Base-by-base conservation (phyloP, 805 yeast species). In the Lipomyces yamadae region DNA sequence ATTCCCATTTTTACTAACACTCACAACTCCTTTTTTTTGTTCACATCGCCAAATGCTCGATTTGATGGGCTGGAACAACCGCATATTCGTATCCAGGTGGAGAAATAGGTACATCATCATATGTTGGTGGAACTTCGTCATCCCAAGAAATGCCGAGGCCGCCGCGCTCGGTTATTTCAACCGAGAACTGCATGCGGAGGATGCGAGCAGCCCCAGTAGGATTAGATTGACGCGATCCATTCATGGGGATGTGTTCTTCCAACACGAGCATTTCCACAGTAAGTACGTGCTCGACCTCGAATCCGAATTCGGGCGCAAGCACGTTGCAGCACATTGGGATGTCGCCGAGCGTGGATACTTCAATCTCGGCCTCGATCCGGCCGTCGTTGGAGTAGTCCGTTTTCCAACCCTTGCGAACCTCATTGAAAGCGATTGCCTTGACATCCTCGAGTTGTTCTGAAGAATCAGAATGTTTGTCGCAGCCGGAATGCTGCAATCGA, bases 111-210 rank as follows among this genome's bases (percentile, higher is more conserved):
- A 95, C 92, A 71, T 92, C 94, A 62, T 86, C 91, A 74, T 95
- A 95, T 29, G 92, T 90, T 0, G 99, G 99, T 1, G 99, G 99
- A 18, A 96, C 98, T 78, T 95, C 99, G 75, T 94, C 98, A 78
- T 94, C 98, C 98, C 99, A 95, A 0, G 98, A 90, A 37, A 95
- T 91, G 3, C 99, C 99, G 54, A 95, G 82, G 0, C 99, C 99
- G 0, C 97, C 89, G 67, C 98, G 82, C 76, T 93, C 98, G 1
- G 97, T 90, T 30, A 95, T 78, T 2, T 82, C 81, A n/a, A 94
- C 74, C 71, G 89, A 88, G 79, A 95, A 94, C 77, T 93, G 97
- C 98, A 95, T 95, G 70, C 98, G 81, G 67, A 95, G 81, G 1
- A 95, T 96, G 59, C 99, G 81, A 0, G 99, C 99, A 3, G 96